A percentile compares a stretch with the other conserved stretches of the same genome.
phyloP scores from a whole-genome alignment of 768 basidiomycete genomes.

The Lactarius tabidus region DNA sequence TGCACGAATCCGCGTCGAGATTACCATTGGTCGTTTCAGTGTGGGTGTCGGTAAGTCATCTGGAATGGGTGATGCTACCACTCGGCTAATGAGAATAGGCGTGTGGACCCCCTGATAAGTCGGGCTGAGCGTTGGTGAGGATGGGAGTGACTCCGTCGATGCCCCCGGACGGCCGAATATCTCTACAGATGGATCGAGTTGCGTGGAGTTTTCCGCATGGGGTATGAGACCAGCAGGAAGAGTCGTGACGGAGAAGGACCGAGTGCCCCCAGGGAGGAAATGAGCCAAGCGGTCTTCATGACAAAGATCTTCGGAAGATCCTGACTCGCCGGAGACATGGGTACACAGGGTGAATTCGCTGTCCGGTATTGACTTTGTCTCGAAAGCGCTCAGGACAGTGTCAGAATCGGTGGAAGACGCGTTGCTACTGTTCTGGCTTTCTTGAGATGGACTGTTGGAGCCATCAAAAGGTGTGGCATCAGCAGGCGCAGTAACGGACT shows the following conservation, averaged over 20 bases:
- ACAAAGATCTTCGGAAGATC: slow-evolving; percentile 7
- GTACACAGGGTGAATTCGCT: slow-evolving; percentile 16
- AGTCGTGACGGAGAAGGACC: slow-evolving; percentile 34
- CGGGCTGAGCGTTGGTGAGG: slow-evolving; percentile 33
- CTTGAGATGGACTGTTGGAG: slow-evolving; percentile 6
- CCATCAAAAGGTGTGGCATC: slow-evolving; percentile 24
- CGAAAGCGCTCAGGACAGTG: slow-evolving; percentile 16
- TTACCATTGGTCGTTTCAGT: background rate
- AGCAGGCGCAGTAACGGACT: slow-evolving; percentile 7
- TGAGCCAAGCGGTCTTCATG: background rate
- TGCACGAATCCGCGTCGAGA: slow-evolving; percentile 15
- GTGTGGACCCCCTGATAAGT: slow-evolving; percentile 27
- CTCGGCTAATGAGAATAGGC: background rate
- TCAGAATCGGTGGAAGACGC: slow-evolving; percentile 7
- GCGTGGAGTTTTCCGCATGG: slow-evolving; percentile 38
- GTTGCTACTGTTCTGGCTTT: slow-evolving; percentile 17
- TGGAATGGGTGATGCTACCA: background rate
- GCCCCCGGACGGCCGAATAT: slow-evolving; percentile 70
- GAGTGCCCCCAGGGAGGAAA: slow-evolving; percentile 5
- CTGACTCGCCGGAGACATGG: slow-evolving; percentile 15
- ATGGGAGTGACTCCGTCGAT: slow-evolving; percentile 67
- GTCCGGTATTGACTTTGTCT: slow-evolving; percentile 11
- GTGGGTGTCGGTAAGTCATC: slow-evolving; percentile 17
- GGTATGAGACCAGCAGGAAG: slow-evolving; percentile 35
- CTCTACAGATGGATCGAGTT: slow-evolving; percentile 71